Percentiles rank a stretch among this genome's conserved stretches.
Conservation (phyloP, 768 basidiomycete species). For the Dendrothele bispora region DNA sequence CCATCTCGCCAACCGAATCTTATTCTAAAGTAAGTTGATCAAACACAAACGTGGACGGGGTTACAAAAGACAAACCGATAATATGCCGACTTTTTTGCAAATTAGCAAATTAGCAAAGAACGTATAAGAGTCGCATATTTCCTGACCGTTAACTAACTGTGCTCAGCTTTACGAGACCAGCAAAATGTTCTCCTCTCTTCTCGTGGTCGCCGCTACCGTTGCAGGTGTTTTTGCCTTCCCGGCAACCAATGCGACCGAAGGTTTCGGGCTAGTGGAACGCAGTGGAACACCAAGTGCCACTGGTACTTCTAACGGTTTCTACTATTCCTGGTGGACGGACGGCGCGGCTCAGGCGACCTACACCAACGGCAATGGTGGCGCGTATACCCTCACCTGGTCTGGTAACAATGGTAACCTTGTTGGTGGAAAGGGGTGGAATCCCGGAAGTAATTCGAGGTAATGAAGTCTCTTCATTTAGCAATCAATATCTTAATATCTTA, state of each 20-base stretch:
- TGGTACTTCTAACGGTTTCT: slow-evolving; percentile 33
- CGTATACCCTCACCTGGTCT: neutral
- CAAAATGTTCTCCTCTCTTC: slow-evolving; percentile 14
- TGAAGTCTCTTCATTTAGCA: neutral
- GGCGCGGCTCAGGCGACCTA: neutral
- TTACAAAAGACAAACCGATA: too few relatives aligned
- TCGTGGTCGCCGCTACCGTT: slow-evolving; percentile 16
- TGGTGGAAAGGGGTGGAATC: neutral
- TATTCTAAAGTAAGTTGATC: too few relatives aligned
- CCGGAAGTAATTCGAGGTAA: neutral
- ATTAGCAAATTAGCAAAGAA: too few relatives aligned
- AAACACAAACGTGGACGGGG: too few relatives aligned
- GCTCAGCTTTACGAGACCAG: too few relatives aligned
- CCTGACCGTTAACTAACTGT: too few relatives aligned
- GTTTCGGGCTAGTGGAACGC: slow-evolving; percentile 11
- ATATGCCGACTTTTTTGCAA: too few relatives aligned
- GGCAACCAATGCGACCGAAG: slow-evolving; percentile 16
- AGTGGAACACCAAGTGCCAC: slow-evolving; percentile 23
- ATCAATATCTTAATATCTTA: neutral
- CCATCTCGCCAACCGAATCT: too few relatives aligned
- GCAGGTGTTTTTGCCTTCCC: slow-evolving; percentile 18
- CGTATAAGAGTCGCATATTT: too few relatives aligned
- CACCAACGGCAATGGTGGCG: neutral
- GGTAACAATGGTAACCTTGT: neutral
- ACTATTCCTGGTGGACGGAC: slow-evolving; percentile 34